Conservation (phyloP, 306 rosid genomes). For the Mimosa pudica region DNA sequence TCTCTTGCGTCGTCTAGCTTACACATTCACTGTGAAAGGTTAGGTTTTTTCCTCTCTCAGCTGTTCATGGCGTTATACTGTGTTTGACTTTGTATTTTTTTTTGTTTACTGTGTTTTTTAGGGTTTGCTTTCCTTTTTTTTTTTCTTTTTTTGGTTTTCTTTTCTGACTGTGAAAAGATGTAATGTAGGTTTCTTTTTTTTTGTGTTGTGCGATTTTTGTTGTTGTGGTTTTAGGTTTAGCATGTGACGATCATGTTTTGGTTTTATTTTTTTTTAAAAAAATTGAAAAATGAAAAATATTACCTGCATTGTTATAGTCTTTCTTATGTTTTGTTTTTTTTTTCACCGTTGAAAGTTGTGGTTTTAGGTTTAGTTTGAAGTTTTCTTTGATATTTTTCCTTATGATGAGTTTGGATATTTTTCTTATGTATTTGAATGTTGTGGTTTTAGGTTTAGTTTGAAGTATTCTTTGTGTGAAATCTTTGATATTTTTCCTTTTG, state of each 20-base stretch:
- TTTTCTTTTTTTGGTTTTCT: background rate
- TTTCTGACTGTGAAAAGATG: background rate
- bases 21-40: background rate
- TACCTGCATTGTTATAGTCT: background rate
- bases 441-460: background rate
- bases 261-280: background rate
- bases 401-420: background rate
- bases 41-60: background rate
- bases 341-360: too few relatives aligned
- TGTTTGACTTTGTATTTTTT: background rate
- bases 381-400: background rate
- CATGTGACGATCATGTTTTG: conserved; percentile 2
- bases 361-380: background rate
- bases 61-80: background rate
- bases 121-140: background rate
- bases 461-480: background rate
- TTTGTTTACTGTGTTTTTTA: too few relatives aligned
- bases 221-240: background rate
- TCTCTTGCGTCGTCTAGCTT: background rate
- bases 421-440: background rate
- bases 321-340: background rate
- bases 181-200: background rate
- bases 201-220: background rate
- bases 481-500: background rate
- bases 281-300: too few relatives aligned